A percentile compares a stretch with the other conserved stretches of the same genome.
Conservation (phyloP, 176 grass and related monocot species). For the Phyllostachys edulis region DNA sequence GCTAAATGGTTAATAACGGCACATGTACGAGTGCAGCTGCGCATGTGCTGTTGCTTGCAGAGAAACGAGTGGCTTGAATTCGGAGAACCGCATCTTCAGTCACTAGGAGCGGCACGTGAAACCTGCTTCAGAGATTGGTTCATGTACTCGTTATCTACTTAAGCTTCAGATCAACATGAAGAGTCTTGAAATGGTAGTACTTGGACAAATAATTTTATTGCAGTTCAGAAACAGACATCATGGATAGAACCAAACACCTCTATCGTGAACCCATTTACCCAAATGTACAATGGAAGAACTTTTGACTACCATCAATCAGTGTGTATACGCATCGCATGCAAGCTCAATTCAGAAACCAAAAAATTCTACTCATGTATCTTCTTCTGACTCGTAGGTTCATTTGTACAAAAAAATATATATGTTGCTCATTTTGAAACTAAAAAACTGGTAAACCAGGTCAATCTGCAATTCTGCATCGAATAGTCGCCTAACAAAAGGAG, state of each 20-base stretch:
- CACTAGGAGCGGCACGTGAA: background rate
- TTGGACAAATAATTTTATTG: background rate
- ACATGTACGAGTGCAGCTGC: background rate
- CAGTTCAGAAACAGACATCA: background rate
- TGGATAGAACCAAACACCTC: background rate
- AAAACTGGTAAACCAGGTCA: conserved; percentile 13
- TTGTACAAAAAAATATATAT: conserved; percentile 31
- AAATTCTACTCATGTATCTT: background rate
- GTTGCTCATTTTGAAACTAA: background rate
- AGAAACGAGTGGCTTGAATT: background rate
- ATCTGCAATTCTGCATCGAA: conserved; percentile 3
- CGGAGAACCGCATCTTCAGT: background rate
- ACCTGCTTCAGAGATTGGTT: too few relatives aligned
- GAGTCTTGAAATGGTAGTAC: background rate
- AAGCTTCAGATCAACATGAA: background rate
- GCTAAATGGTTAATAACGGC: background rate
- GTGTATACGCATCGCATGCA: background rate
- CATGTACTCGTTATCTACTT: background rate
- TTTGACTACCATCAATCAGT: background rate
- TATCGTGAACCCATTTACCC: background rate
- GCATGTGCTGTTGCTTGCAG: background rate
- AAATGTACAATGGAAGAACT: background rate
- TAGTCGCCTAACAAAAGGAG: conserved; percentile 4
- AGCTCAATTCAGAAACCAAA: background rate
- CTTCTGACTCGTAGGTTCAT: background rate